Evolutionary conservation across 805 yeast species (phyloP).

Genomic region (Isabelozyma gotoi): DNA sequence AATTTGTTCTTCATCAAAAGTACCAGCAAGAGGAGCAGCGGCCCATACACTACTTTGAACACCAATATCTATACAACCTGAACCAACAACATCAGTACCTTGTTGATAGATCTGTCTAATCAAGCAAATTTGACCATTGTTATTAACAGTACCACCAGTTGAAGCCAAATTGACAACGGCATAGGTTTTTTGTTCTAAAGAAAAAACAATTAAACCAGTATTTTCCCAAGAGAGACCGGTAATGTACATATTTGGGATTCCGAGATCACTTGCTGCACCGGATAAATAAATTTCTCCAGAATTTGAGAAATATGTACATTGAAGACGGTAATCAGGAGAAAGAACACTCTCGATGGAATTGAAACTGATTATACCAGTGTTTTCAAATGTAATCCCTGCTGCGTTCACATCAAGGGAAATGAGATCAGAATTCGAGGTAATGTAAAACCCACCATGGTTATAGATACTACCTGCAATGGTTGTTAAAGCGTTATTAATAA

Average conservation of each 20-base stretch:
- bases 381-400: slow-evolving; percentile 4
- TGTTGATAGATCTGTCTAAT: slow-evolving; percentile 20
- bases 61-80: slow-evolving; percentile 28
- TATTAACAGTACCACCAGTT: slow-evolving; percentile 9
- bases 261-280: slow-evolving; percentile 15
- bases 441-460: slow-evolving; percentile 14
- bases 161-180: slow-evolving; percentile 3
- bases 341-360: slow-evolving; percentile 10
- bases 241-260: slow-evolving; percentile 12
- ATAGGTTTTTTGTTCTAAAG: background rate
- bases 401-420: slow-evolving; percentile 4
- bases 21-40: background rate
- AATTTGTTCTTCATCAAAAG: slow-evolving; percentile 11
- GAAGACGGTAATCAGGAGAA: slow-evolving; percentile 11
- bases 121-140: slow-evolving; percentile 26
- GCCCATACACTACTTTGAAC: slow-evolving; percentile 8
- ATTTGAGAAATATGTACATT: slow-evolving; percentile 10
- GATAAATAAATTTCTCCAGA: slow-evolving; percentile 15
- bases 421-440: slow-evolving; percentile 9
- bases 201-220: slow-evolving; percentile 11
- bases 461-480: slow-evolving; percentile 10
- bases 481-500: slow-evolving; percentile 10
- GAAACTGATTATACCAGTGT: slow-evolving; percentile 11
- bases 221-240: slow-evolving; percentile 8
- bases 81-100: slow-evolving; percentile 18